Percentiles rank a stretch among this genome's conserved stretches.
phyloP scores from a whole-genome alignment of 2,329 filamentous ascomycete genomes.

The Mycosphaerella sp. region DNA sequence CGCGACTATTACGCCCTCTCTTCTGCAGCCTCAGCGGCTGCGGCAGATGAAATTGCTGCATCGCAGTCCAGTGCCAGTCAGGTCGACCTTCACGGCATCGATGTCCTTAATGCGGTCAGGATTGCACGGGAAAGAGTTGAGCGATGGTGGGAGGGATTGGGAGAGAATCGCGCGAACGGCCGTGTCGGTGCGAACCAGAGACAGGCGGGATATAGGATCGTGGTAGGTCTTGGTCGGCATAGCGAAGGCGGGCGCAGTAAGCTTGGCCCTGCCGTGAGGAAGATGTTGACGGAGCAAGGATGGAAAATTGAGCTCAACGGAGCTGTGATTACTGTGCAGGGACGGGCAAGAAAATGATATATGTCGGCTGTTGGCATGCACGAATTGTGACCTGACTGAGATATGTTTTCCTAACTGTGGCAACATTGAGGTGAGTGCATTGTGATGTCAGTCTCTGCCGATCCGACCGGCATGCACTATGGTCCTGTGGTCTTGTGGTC shows the following conservation, averaged over 20 bases:
- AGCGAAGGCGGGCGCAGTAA: slow-evolving; percentile 68
- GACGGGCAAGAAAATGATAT: slow-evolving; percentile 32
- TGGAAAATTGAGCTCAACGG: slow-evolving; percentile 73
- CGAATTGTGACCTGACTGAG: not conserved
- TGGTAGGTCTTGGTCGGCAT: slow-evolving; percentile 77
- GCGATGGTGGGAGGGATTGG: slow-evolving; percentile 69
- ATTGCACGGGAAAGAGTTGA: slow-evolving; percentile 65
- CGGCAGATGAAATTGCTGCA: slow-evolving; percentile 65
- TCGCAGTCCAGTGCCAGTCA: slow-evolving; percentile 53
- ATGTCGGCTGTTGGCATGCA: not conserved
- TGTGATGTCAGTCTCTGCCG: no score
- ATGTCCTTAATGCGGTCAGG: slow-evolving; percentile 70
- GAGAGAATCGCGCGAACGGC: slow-evolving; percentile 54
- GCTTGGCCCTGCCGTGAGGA: slow-evolving; percentile 72
- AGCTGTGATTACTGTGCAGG: slow-evolving; percentile 65
- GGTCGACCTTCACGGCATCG: slow-evolving; percentile 79
- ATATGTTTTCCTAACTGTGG: not conserved
- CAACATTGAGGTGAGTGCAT: no score
- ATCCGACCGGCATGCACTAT: no score
- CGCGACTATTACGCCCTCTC: slow-evolving; percentile 57
- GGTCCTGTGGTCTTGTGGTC: no score
- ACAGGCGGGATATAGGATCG: slow-evolving; percentile 58
- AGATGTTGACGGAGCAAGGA: slow-evolving; percentile 66
- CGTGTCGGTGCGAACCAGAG: slow-evolving; percentile 41
- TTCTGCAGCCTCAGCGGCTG: slow-evolving; percentile 54